These are phyloP conservation scores for Gyrodon lividus DNA, from an alignment of 768 basidiomycete species.

Conservation along the genomic window DNA sequence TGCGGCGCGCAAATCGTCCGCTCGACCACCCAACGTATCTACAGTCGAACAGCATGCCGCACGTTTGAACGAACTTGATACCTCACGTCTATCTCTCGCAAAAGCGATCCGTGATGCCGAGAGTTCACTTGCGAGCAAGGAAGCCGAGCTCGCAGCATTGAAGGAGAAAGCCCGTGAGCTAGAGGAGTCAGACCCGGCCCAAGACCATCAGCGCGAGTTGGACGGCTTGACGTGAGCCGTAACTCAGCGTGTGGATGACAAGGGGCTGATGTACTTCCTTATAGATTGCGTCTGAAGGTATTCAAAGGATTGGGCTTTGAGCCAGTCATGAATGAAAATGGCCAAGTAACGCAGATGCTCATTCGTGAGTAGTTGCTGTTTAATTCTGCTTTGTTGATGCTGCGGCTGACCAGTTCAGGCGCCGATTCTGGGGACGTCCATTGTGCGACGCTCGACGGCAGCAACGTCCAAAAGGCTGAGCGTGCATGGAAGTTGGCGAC, in stretches of 20 bases:
- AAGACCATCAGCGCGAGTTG: constrained; percentile 67
- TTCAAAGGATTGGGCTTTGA: constrained; percentile 75
- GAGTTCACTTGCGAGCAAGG: constrained; percentile 59
- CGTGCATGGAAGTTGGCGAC: constrained; percentile 37
- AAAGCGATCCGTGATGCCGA: constrained; percentile 78
- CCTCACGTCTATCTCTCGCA: constrained; percentile 57
- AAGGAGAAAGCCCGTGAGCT: constrained; percentile 61
- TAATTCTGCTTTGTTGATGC: background rate
- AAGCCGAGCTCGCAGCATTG: constrained; percentile 66
- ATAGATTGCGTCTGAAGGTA: constrained; percentile 64
- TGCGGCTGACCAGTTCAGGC: constrained; percentile 35
- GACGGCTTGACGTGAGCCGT: constrained; percentile 63
- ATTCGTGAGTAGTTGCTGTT: constrained; percentile 49
- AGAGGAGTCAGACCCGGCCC: constrained; percentile 70
- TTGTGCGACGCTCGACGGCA: constrained; percentile 29
- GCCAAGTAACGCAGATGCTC: constrained; percentile 57
- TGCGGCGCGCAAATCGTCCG: constrained; percentile 67
- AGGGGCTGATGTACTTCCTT: constrained; percentile 3
- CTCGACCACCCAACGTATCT: constrained; percentile 66
- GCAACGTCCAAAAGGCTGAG: constrained; percentile 28
- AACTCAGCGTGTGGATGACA: background rate
- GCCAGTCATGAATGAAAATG: constrained; percentile 55
- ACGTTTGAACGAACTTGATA: constrained; percentile 64
- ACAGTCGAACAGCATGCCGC: constrained; percentile 61
- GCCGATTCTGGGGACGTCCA: constrained; percentile 43